Base-by-base conservation (phyloP, 345 rosid genomes). In the Pugionium cornutum region DNA sequence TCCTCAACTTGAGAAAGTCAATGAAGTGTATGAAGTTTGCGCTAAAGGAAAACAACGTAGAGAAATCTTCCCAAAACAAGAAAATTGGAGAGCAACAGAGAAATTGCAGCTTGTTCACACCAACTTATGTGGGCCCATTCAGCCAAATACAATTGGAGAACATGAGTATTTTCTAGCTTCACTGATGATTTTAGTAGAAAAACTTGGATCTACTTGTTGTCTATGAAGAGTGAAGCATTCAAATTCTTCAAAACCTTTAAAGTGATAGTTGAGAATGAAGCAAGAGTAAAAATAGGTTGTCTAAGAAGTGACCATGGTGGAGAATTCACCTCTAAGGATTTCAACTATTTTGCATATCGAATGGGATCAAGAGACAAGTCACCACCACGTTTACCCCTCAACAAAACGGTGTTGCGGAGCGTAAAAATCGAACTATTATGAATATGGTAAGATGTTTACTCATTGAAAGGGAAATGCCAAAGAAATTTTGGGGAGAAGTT, bases 31-130 rank as follows among this genome's bases (percentile, higher is more conserved):
- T 7, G 53, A 4, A 2, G 34, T 49, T 1, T 49, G 53, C 9
- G 11, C 31, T 0, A n/a, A 11, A 1, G 68, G 48, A 0, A 63
- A 45, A 1, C 53, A 61, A 31, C 53, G 45, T 4, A 32, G 66
- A 3, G 54, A 45, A 0, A 7, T 18, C 0, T 44, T 62, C 1
- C 66, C 31, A 0, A 45, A 62, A 2, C 26, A 26, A 46, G 49
- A 28, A 1, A 45, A 7, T 1, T 62, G 43, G 66, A 32, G 54
- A 25, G 42, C 66, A 34, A 33, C 28, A 18, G 28, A 60, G 31
- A 60, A 45, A 6, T n/a, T 60, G 6, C 28, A 62, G 25, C 54
- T 62, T 0, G 1, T 64, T 6, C 58, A 64, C 34, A 48, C 58
- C 0, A 49, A 64, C 2, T 1, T 64, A 5, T 63, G 68, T 9